Percentiles rank a stretch among this genome's conserved stretches.
Evolutionary conservation across 2,329 filamentous ascomycete species (phyloP).

Genomic region (Orbilia brochopaga): DNA sequence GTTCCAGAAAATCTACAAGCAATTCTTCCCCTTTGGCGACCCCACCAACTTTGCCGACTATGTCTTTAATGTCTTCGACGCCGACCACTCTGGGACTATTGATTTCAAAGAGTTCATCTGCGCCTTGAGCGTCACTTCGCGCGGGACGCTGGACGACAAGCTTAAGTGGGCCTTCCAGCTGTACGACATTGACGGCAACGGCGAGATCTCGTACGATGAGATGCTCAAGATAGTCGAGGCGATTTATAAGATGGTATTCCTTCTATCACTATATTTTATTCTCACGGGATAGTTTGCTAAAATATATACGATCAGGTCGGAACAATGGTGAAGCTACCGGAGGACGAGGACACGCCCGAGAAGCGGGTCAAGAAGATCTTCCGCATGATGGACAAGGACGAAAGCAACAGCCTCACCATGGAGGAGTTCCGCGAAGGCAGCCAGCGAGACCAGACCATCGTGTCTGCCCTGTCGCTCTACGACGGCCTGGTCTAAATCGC

Average conservation of each 20-base stretch:
- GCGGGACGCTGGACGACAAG: slow-evolving; percentile 99
- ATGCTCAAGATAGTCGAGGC: slow-evolving; percentile 99
- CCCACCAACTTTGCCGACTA: slow-evolving; percentile 97
- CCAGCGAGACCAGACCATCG: slow-evolving; percentile 98
- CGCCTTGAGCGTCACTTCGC: slow-evolving; percentile 92
- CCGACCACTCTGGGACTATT: slow-evolving; percentile 94
- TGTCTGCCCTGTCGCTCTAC: slow-evolving; percentile 93
- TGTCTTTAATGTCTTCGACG: slow-evolving; percentile 98
- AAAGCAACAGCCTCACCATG: slow-evolving; percentile 95
- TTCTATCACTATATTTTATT: slow-evolving; percentile 20
- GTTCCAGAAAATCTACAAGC: slow-evolving; percentile 99
- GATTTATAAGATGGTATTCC: slow-evolving; percentile 95
- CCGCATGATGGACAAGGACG: slow-evolving; percentile 99
- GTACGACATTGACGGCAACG: slow-evolving; percentile 98
- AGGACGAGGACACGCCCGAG: slow-evolving; percentile 98
- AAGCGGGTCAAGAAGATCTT: slow-evolving; percentile 99
- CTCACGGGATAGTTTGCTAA: too few relatives aligned
- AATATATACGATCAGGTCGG: slow-evolving; percentile 82
- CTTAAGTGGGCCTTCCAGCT: slow-evolving; percentile 99
- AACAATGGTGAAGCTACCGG: slow-evolving; percentile 97
- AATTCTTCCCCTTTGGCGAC: slow-evolving; percentile 99
- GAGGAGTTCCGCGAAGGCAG: slow-evolving; percentile 99
- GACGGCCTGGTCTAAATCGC: slow-evolving; percentile 79
- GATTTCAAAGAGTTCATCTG: slow-evolving; percentile 99
- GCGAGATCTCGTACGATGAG: slow-evolving; percentile 98